Percentiles rank a stretch among this genome's conserved stretches.
Conservation (phyloP, 148 eudicot species). For the Polygonum maritimum region DNA sequence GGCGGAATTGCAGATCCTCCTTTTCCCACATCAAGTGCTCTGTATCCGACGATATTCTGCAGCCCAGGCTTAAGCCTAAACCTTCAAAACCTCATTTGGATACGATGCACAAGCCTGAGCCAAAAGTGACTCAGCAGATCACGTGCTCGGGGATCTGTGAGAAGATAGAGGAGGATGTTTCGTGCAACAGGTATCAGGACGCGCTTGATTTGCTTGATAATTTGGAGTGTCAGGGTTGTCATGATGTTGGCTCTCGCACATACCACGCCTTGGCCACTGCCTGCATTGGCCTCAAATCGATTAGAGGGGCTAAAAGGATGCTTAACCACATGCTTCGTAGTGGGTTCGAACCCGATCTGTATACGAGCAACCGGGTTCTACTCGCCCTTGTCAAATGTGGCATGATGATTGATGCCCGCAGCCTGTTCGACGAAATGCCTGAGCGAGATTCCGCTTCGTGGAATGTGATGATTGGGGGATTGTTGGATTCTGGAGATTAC, state of each 20-base stretch:
- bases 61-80: constrained; percentile 5
- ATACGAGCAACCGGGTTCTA: constrained; percentile 68
- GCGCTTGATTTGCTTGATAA: constrained; percentile 78
- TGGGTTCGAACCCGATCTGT: constrained; percentile 52
- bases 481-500: constrained; percentile 57
- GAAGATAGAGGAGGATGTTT: constrained; percentile 52
- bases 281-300: constrained; percentile 56
- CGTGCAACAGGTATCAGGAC: constrained; percentile 30
- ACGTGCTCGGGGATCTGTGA: not conserved
- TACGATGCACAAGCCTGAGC: not conserved
- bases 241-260: constrained; percentile 32
- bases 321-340: constrained; percentile 36
- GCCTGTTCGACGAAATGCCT: constrained; percentile 69
- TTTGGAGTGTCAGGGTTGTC: constrained; percentile 43
- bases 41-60: not conserved
- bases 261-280: constrained; percentile 68
- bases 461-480: constrained; percentile 72
- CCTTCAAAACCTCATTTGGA: constrained; percentile 1
- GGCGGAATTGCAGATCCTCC: not conserved
- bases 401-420: constrained; percentile 71
- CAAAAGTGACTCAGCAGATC: not conserved
- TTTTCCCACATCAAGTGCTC: constrained; percentile 5
- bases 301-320: constrained; percentile 71
- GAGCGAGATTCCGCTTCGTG: constrained; percentile 59
- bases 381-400: constrained; percentile 75